A percentile compares a stretch with the other conserved stretches of the same genome.
Evolutionary conservation across 257 asterid genomes (phyloP).

Genomic region (Solanum boliviense): DNA sequence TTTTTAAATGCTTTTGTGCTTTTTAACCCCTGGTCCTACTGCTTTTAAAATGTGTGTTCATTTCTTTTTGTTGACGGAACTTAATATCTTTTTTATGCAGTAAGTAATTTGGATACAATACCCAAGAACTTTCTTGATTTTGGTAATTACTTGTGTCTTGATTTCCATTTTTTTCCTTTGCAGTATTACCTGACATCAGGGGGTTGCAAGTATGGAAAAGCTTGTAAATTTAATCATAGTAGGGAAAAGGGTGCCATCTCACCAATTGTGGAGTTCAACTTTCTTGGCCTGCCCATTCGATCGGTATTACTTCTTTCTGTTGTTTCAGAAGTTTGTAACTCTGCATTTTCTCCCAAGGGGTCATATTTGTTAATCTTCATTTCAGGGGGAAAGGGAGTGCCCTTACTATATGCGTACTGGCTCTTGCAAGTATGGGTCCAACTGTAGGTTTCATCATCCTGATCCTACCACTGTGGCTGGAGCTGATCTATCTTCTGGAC

Average conservation of each 20-base stretch:
- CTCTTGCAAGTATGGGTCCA: constrained; percentile 78
- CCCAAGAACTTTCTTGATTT: neutral
- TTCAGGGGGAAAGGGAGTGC: constrained; percentile 78
- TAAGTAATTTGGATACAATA: neutral
- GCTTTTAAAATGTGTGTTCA: neutral
- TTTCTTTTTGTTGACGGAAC: neutral
- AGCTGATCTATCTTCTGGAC: constrained; percentile 47
- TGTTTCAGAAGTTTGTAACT: neutral
- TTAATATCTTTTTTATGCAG: neutral
- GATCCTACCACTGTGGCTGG: constrained; percentile 62
- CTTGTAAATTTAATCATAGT: constrained; percentile 29
- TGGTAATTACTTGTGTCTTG: neutral
- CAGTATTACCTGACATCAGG: constrained; percentile 37
- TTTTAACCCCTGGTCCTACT: neutral
- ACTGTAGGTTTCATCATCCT: constrained; percentile 92
- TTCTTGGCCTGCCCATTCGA: constrained; percentile 39
- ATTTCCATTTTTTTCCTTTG: neutral
- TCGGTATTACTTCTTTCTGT: constrained; percentile 9
- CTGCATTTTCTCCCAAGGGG: neutral
- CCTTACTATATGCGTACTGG: constrained; percentile 95
- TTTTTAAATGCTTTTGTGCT: neutral
- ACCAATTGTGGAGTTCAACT: constrained; percentile 29
- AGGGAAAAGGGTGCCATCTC: constrained; percentile 16
- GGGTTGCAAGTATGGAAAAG: constrained; percentile 37
- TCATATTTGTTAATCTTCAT: neutral